Evolutionary conservation across 495 filamentous ascomycete species (phyloP), one percentile per base, ranked within the genome.

Genomic region (Daldinia childiae): DNA sequence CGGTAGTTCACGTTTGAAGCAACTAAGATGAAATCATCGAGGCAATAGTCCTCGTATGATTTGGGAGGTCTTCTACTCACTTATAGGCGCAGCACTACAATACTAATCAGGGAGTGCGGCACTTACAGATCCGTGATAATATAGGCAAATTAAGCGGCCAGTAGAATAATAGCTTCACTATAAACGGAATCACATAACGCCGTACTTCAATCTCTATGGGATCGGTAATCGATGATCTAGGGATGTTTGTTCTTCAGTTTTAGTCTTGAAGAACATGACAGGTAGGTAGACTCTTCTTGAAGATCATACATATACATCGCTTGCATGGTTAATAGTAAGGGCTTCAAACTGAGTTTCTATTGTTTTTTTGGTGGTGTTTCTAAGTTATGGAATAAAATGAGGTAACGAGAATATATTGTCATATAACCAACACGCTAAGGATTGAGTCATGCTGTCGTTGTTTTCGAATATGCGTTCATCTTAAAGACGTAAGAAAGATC

Each of bases 101-200:
- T 1, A 62, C 71, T 5, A 48, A 73, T 69, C 4, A 48, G 32
- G 64, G 71, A 32, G 56, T 21, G 39, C 71, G 71, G 71, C 61
- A 51, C 38, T 19, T 69, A 38, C 14, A 29, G 32, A 39, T 62
- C 71, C 71, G 71, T 55, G 11, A 24, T 26, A 69, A 69, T 73
- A 69, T 73, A 66, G 62, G 57, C 21, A 69, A 58, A 66, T 69
- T 69, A 73, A 62, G 32, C 66, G 36, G 52, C 70, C 52, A 66
- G 39, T 64, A 61, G n/a, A 34, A 62, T n/a, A 52, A 58, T 39
- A 61, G 12, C 43, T 30, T 29, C 38, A 58, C 60, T 29, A 24
- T 58, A 58, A n/a, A 63, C 70, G 61, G 60, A 57, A 32, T 34
- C n/a, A 55, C 57, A 66, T 55, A 68, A 55, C 43, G 17, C 64